phyloP scores from a whole-genome alignment of 495 filamentous ascomycete genomes.

The Trichoderma virens region DNA sequence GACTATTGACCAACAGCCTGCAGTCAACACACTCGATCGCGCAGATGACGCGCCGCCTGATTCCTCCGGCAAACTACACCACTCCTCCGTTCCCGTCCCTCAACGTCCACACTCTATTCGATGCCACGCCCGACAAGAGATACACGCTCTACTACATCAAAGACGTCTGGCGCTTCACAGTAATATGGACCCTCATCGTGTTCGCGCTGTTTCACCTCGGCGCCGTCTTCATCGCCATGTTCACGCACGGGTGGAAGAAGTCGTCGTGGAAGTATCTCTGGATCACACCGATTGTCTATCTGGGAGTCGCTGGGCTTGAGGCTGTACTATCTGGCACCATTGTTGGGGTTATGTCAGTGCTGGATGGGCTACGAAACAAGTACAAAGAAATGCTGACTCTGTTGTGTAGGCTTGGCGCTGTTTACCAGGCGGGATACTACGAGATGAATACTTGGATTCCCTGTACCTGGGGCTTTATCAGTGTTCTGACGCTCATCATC shows the following conservation, averaged over 20 bases:
- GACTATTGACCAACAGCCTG: not conserved
- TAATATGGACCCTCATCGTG: slow-evolving; percentile 78
- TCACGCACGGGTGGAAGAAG: slow-evolving; percentile 55
- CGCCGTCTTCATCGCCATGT: slow-evolving; percentile 63
- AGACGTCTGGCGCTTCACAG: slow-evolving; percentile 89
- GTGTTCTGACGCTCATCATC: slow-evolving; percentile 78
- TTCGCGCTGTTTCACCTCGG: slow-evolving; percentile 59
- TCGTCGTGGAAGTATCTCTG: slow-evolving; percentile 64
- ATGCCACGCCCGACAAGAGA: slow-evolving; percentile 29
- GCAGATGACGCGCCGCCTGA: slow-evolving; percentile 11
- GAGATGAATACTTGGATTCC: slow-evolving; percentile 97
- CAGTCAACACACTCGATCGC: not conserved
- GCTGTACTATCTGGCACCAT: slow-evolving; percentile 81
- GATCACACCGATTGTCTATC: slow-evolving; percentile 68
- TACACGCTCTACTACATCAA: slow-evolving; percentile 67
- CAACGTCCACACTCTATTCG: slow-evolving; percentile 55
- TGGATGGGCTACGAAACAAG: not conserved
- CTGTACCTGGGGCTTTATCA: slow-evolving; percentile 88
- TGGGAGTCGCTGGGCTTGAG: slow-evolving; percentile 67
- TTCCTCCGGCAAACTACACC: slow-evolving; percentile 57
- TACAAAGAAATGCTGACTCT: slow-evolving; percentile 17
- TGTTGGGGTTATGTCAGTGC: slow-evolving; percentile 78
- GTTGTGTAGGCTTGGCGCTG: slow-evolving; percentile 63
- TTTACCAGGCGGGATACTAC: slow-evolving; percentile 84
- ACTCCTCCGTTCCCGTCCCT: slow-evolving; percentile 81